Base-by-base conservation (phyloP, 768 basidiomycete genomes). In the Macrolepiota fuliginosa region DNA sequence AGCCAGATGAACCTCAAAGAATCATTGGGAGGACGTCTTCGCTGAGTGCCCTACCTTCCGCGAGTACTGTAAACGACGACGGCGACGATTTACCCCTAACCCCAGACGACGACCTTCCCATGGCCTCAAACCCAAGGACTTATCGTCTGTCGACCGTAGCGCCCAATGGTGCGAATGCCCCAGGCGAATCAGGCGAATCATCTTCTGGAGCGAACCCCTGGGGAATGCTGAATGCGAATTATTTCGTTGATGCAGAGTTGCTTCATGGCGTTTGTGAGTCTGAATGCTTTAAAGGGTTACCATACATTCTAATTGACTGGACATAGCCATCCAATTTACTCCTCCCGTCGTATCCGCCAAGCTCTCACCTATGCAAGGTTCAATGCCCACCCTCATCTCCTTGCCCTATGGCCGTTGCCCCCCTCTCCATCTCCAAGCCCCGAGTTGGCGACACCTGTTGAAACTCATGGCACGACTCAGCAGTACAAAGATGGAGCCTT, bases 401-500 rank as follows among this genome's bases (percentile, higher is more conserved):
- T 75, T 94, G 58, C 89, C 89, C 4, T 88, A 87, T 68, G 88
- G 86, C 4, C 83, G 82, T 63, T 83, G 80, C 49, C 83, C 87
- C 12, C 81, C 89, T 10, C 77, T 92, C 61, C 89, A 92, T 69
- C 72, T 94, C 37, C 87, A 88, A 66, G 88, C 89, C 1, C 84
- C 86, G 5, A 87, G 76, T 64, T 94, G 92, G 92, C 82, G 85
- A 25, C 84, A 86, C 69, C 67, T 93, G 57, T 77, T 93, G 40
- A 89, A 85, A 66, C 70, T 93, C 45, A 85, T 94, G 84, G 91
- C 90, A 27, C 78, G 86, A 62, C 72, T 92, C 61, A 87, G 88
- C 59, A 84, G 80, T 32, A 88, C 89, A 4, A 83, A 83, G 54
- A 76, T 94, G 49, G 87, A 92, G 65, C 84, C 91, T 1, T 85